Evolutionary conservation across 306 rosid species (phyloP).

Genomic region (Glycine latifolia): DNA sequence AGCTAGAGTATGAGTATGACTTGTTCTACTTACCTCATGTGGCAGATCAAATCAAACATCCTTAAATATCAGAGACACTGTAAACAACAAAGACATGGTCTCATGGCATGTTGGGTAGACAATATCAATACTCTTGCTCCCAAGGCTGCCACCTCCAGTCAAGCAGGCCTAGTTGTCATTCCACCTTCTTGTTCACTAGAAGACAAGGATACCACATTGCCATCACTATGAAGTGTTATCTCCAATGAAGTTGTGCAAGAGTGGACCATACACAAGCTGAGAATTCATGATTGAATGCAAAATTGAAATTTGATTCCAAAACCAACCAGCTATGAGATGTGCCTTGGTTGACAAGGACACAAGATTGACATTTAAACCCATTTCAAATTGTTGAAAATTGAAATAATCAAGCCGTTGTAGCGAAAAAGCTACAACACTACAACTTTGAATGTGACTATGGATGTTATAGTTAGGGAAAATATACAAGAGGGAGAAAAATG

Average conservation of each 20-base stretch:
- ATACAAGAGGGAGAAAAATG: not conserved
- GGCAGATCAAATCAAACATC: conserved; percentile 46
- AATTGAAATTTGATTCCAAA: conserved; percentile 38
- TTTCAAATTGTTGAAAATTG: conserved; percentile 22
- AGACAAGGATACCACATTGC: conserved; percentile 36
- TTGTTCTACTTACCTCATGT: conserved; percentile 16
- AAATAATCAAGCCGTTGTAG: not conserved
- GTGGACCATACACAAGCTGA: conserved; percentile 31
- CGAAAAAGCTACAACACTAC: not conserved
- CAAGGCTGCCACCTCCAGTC: conserved; percentile 51
- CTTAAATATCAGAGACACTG: conserved; percentile 46
- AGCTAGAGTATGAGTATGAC: conserved; percentile 34
- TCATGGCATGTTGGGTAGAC: conserved; percentile 57
- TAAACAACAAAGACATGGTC: conserved; percentile 28
- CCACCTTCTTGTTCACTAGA: conserved; percentile 45
- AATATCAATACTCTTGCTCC: conserved; percentile 44
- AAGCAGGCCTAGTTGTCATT: conserved; percentile 57
- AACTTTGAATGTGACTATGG: not conserved
- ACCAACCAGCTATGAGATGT: conserved; percentile 40
- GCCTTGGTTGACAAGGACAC: conserved; percentile 38
- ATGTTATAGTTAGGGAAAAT: not conserved
- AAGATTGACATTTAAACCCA: conserved; percentile 3
- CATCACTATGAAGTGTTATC: conserved; percentile 32
- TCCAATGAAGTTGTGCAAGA: conserved; percentile 23
- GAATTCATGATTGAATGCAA: conserved; percentile 27